Evolutionary conservation across 176 grass and related monocot genomes (phyloP).

Genomic region (Musa itinerans): DNA sequence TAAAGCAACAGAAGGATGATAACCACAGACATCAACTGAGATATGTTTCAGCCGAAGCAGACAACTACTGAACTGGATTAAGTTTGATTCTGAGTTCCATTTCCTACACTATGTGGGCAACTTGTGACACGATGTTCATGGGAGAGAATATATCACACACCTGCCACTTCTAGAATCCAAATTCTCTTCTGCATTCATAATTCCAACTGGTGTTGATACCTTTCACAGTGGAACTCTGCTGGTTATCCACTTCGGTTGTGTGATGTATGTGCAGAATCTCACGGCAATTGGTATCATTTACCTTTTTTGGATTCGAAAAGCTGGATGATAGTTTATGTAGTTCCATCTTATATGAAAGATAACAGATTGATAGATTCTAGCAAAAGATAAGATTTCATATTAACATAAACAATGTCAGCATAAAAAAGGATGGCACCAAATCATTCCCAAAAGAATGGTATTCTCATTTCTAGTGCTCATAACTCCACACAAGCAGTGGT

Average conservation of each 20-base stretch:
- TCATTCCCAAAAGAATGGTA: no score
- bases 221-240: no score
- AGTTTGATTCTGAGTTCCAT: conserved; percentile 5
- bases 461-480: no score
- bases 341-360: background rate
- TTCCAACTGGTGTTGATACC: conserved; percentile 25
- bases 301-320: background rate
- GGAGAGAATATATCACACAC: conserved; percentile 1
- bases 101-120: conserved; percentile 16
- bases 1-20: conserved; percentile 5
- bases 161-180: conserved; percentile 2
- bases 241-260: no score
- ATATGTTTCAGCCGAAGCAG: conserved; percentile 1
- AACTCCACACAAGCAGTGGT: no score
- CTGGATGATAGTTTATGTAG: background rate
- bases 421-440: no score
- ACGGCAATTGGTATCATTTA: background rate
- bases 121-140: conserved; percentile 16
- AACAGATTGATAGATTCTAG: background rate
- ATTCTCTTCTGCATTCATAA: conserved; percentile 17
- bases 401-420: no score
- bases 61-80: background rate
- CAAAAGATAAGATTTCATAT: background rate
- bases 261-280: background rate
- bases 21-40: background rate